A percentile compares a stretch with the other conserved stretches of the same genome.
Conservation (phyloP, 371 early-diverging fungal genomes). For the Mucor lusitanicus region DNA sequence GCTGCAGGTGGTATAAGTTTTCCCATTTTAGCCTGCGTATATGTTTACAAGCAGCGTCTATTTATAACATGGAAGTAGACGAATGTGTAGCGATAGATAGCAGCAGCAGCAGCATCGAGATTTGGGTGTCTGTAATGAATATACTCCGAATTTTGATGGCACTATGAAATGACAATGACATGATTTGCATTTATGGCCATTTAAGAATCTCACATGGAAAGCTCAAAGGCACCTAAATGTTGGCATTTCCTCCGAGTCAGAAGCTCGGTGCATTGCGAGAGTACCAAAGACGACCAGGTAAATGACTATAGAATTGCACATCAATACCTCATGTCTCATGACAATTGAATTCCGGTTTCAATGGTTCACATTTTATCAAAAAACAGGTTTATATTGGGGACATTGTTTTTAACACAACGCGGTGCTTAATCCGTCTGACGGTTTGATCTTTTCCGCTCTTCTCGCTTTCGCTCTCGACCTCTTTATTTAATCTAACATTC, state of each 20-base stretch:
- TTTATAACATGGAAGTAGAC: no score
- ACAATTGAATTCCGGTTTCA: conserved; percentile 5
- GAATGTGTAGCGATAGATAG: no score
- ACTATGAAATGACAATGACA: no score
- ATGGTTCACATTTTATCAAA: conserved; percentile 1
- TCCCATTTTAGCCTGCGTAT: no score
- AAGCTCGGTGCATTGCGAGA: not conserved
- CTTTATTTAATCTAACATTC: not conserved
- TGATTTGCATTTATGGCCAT: no score
- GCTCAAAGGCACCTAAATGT: no score
- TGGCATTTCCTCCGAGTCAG: not conserved
- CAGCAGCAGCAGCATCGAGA: no score
- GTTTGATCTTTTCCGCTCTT: not conserved
- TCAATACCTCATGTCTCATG: not conserved
- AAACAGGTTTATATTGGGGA: not conserved
- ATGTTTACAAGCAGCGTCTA: no score
- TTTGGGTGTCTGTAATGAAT: no score
- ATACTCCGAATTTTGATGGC: no score
- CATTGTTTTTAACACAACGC: not conserved
- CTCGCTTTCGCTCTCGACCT: not conserved
- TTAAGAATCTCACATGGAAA: no score
- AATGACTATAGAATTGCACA: not conserved
- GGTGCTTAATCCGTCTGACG: not conserved
- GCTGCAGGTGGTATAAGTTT: no score
- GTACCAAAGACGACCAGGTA: not conserved